phyloP scores from a whole-genome alignment of 805 yeast species.

The Huiozyma naganishii region DNA sequence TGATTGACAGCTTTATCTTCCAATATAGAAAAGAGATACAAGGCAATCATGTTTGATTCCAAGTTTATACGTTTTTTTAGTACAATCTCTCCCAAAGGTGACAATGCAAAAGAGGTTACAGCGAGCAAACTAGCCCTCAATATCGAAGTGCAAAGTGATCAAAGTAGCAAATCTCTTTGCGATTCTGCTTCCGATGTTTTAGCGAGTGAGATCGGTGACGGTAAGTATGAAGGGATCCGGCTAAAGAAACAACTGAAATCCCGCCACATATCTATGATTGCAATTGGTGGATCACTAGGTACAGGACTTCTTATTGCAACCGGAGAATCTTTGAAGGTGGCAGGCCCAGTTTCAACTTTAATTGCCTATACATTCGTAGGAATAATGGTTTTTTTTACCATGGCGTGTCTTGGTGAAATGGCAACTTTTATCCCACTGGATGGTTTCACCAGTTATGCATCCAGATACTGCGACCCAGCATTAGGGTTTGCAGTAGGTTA shows the following conservation, averaged over 20 bases:
- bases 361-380: conserved; percentile 40
- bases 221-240: conserved; percentile 3
- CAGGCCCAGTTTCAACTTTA: conserved; percentile 43
- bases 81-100: too few species aligned
- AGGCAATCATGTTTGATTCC: too few species aligned
- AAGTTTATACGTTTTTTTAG: too few species aligned
- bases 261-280: conserved; percentile 23
- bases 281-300: conserved; percentile 26
- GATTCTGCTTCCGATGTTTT: too few species aligned
- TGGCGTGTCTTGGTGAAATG: conserved; percentile 36
- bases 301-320: conserved; percentile 25
- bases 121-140: too few species aligned
- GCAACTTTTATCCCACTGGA: conserved; percentile 56
- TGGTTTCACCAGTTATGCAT: conserved; percentile 51
- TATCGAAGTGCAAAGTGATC: too few species aligned
- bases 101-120: too few species aligned
- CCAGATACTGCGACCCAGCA: conserved; percentile 36
- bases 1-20: too few species aligned
- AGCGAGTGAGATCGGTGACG: background rate
- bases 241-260: conserved; percentile 11
- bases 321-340: conserved; percentile 35
- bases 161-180: too few species aligned
- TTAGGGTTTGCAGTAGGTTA: conserved; percentile 37
- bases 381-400: conserved; percentile 42
- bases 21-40: too few species aligned